Evolutionary conservation across 805 yeast genomes (phyloP).

Genomic region (Hanseniaspora singularis): DNA sequence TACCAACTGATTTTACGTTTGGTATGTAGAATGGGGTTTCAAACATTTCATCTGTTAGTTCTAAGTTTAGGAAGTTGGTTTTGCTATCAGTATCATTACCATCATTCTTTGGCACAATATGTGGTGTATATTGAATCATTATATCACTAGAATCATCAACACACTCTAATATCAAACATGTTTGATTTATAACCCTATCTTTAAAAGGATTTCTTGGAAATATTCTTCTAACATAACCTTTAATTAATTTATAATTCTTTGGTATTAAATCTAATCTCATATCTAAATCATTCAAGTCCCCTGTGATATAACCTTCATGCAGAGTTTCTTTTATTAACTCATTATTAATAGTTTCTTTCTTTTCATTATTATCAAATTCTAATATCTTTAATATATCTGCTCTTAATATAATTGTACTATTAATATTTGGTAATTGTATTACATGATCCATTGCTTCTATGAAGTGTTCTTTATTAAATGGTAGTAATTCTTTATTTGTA

Average conservation of each 20-base stretch:
- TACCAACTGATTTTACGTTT: slow-evolving; percentile 64
- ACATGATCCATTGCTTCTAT: slow-evolving; percentile 67
- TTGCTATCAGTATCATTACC: neutral
- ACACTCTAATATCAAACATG: slow-evolving; percentile 46
- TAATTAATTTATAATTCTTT: slow-evolving; percentile 27
- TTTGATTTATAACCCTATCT: slow-evolving; percentile 73
- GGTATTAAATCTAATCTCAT: slow-evolving; percentile 25
- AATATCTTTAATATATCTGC: slow-evolving; percentile 73
- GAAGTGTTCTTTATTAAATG: slow-evolving; percentile 38
- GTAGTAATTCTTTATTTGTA: neutral
- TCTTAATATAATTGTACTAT: slow-evolving; percentile 79
- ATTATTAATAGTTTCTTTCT: slow-evolving; percentile 18
- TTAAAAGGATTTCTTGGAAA: slow-evolving; percentile 87
- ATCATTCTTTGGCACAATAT: slow-evolving; percentile 32
- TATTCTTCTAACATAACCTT: slow-evolving; percentile 63
- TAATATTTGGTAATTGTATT: slow-evolving; percentile 74
- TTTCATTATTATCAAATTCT: slow-evolving; percentile 34
- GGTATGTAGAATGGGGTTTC: slow-evolving; percentile 87
- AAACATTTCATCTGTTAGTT: no score
- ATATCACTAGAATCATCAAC: slow-evolving; percentile 31
- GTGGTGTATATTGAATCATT: slow-evolving; percentile 68
- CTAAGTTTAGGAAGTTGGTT: no score
- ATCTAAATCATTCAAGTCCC: slow-evolving; percentile 34
- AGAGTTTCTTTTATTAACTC: slow-evolving; percentile 6
- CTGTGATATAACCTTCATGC: slow-evolving; percentile 17